Evolutionary conservation across 306 rosid species (phyloP), one percentile per base, ranked within the genome.

Genomic region (Lithocarpus polystachyus): DNA sequence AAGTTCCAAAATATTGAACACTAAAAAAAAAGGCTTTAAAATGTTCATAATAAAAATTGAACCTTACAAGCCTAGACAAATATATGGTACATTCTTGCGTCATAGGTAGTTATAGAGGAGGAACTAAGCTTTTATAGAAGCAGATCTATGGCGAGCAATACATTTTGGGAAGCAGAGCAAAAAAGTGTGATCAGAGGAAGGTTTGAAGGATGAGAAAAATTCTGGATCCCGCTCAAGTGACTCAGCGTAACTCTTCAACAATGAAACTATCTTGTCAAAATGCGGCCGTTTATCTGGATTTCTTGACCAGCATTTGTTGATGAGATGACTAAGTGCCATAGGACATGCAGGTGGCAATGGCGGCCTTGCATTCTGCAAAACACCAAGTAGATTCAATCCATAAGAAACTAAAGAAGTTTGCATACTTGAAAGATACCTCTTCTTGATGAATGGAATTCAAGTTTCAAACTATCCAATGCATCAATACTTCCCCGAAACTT

Each of bases 341-440:
- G 99, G 99, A 81, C 99, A 95, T 59, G 82, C 88, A 4, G 92
- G 59, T 54, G 97, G 98, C 81, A 95, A 71, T 29, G 98, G 96
- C 1, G 99, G 99, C 76, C 99, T 95, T 82, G 90, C 95, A 87
- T 95, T 95, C 99, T 95, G 84, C 89, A 84, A 62, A 73, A 79
- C 69, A 43, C 14, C 5, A 68, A 82, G 62, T 74, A 76, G 56
- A 14, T 31, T 55, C 23, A 64, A 28, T 65, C 18, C 72, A 51
- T n/a, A 23, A 71, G 56, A 20, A 51, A 72, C 43, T 51, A 26
- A 17, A 24, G 61, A 45, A 5, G 43, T 28, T 45, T 51, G 13
- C 75, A 52, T 72, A 7, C 56, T 51, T 26, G 53, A 71, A 33
- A 14, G 24, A 67, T 18, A 18, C 15, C 68, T 26, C 15, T 13